These are phyloP conservation scores for Penicillium occitanis DNA, from an alignment of 2,329 filamentous ascomycete species.

Conservation along the genomic window DNA sequence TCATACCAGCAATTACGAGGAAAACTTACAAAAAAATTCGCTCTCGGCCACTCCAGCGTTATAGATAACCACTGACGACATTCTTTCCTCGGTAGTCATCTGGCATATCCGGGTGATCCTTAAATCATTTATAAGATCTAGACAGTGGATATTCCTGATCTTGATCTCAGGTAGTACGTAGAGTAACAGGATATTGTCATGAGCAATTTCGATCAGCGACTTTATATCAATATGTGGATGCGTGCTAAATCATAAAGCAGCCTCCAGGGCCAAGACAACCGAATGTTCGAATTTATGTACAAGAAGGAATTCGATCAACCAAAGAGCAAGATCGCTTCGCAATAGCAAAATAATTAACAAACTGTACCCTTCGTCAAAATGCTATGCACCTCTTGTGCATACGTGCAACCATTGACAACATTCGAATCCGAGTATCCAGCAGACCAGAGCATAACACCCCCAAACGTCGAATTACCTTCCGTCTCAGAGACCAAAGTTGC, in stretches of 20 bases:
- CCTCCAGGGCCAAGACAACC: neutral
- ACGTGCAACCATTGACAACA: constrained; percentile 43
- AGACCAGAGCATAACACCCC: constrained; percentile 62
- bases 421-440: constrained; percentile 52
- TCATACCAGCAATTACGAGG: neutral
- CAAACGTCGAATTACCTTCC: constrained; percentile 48
- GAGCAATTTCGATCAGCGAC: neutral
- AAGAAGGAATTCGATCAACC: neutral
- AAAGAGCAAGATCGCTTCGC: neutral
- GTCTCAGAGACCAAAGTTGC: constrained; percentile 46
- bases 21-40: neutral
- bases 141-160: neutral
- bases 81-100: neutral
- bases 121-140: neutral
- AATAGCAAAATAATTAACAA: constrained; percentile 1
- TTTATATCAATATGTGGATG: neutral
- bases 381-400: constrained; percentile 51
- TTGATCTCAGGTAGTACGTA: neutral
- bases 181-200: neutral
- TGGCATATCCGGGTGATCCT: neutral
- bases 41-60: neutral
- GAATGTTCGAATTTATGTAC: neutral
- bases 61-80: neutral
- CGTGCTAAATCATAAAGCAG: neutral
- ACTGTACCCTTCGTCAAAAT: constrained; percentile 31